Evolutionary conservation across 208 protist species (phyloP), one percentile per base, ranked within the genome.

Genomic region (Naegleria fowleri): DNA sequence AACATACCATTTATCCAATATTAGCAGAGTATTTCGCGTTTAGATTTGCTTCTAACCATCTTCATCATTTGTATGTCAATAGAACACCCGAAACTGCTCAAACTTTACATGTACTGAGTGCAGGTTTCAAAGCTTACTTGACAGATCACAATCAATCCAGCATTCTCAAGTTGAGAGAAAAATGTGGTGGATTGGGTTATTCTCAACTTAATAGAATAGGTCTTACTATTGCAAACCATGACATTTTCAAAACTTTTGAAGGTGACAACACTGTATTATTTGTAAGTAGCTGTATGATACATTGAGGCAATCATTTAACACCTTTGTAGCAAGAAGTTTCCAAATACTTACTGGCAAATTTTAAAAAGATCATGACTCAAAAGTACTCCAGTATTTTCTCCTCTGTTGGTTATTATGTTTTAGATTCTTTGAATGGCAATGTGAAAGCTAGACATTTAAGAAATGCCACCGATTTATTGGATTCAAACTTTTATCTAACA

Each of bases 121-220:
- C 88, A 22, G 88, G 88, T 9, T 76, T 76, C 25, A 90, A 90
- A n/a, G 88, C 88, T 76, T 55, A 59, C 41, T 19, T 33, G 7
- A 59, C 51, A 22, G 75, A 86, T 48, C 5, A 0, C 0, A 38
- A 13, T 40, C 11, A 33, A 33, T 29, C 25, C 5, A 22, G 22
- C 38, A 29, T 90, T 13, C 13, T 39, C 22, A 58, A 51, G 5
- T 39, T 48, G 0, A 84, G 88, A 58, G 52, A 76, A 58, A 40
- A 33, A 15, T 90, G 88, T 86, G 88, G 88, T 86, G 88, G 88
- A 19, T 39, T 43, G 9, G 88, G 88, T 33, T 90, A 90, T 40
- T 33, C 51, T 39, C 3, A n/a, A 33, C 39, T n/a, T 36, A 76
- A 58, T 58, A 0, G 88, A n/a, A 43, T 90, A 19, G 51, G 25